Base-by-base conservation (phyloP, 345 rosid species). In the Angophora floribunda region DNA sequence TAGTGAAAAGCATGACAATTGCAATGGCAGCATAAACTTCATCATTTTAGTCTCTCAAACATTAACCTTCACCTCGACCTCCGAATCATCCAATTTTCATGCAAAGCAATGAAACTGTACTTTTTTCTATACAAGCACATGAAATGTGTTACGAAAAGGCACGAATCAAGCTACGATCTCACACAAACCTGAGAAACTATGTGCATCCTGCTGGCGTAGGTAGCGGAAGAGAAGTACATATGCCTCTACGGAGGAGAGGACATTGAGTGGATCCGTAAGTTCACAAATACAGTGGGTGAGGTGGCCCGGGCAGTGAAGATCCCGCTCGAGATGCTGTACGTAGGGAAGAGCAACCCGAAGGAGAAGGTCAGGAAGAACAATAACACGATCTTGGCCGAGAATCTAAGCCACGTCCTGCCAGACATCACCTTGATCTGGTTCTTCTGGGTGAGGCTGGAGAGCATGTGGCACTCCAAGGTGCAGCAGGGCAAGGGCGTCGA, bases 381-480 rank as follows among this genome's bases (percentile, higher is more conserved):
- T 21, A 49, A 61, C n/a, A 51, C 87, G 47, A 91, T 93, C n/a
- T 13, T 22, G 1, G 17, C 41, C 1, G 94, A 91, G 55, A 91
- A 91, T 5, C 91, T 91, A 70, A 88, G 94, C 90, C 89, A 90
- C 86, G 53, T 28, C 85, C 91, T 90, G 88, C 91, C 89, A 12
- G 92, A 91, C 55, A 32, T 87, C 15, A 88, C 91, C 24, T 65
- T 86, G 44, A 89, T 91, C 19, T 91, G 94, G 94, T 91, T 90
- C 93, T 96, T 95, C 89, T 95, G 96, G 96, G 89, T 90, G 28
- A 86, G 95, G 87, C 89, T 96, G 3, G 95, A 95, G 88, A 93
- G 96, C 95, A 96, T 95, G 98, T 95, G 97, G 97, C 92, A 93
- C 89, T 94, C 96, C 17, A 93, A 91, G 86, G 85, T 89, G 41